Evolutionary conservation across 352 stramenopile genomes (phyloP), one percentile per base, ranked within the genome.

Genomic region (Phytopythium sindhum): DNA sequence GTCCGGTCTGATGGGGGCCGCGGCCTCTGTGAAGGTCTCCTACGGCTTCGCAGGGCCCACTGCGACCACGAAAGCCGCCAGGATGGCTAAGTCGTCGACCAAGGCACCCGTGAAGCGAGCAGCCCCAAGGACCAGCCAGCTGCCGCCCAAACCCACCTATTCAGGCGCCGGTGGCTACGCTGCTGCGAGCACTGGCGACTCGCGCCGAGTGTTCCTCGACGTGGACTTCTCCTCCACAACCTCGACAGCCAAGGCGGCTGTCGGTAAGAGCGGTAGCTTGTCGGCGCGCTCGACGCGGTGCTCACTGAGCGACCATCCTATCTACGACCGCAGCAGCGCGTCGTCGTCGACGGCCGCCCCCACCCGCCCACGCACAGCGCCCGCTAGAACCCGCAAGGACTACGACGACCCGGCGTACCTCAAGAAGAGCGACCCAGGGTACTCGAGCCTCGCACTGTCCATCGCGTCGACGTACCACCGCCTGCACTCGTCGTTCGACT

Each of bases 301-400:
- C 19, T 72, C 66, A 21, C 15, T 72, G 28, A 54, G 28, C 23
- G 69, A 79, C 42, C 59, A 66, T 9, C 29, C 64, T n/a, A 63
- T 67, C 21, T 33, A 37, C 26, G 44, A 35, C 19, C 57, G 45
- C 26, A 29, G 15, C 42, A 17, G 12, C 28, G 45, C n/a, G 24
- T 28, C 57, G 7, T 21, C 37, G 2, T 29, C 39, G 62, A 56
- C 29, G 1, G 55, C 55, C 45, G 56, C 42, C 6, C 61, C 63
- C 1, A 48, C 41, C 11, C 72, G 72, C n/a, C 78, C 78, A 17
- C 74, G 72, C 14, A 86, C 78, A 26, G 78, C 76, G 17, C 78
- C 78, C 2, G 62, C 72, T 21, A 68, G 72, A 5, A 35, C 62
- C 6, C 76, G 72, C 41, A 88, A 72, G 33, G 76, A 85, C 15